Conservation (phyloP, 106 monocot genomes). For the Posidonia australis region DNA sequence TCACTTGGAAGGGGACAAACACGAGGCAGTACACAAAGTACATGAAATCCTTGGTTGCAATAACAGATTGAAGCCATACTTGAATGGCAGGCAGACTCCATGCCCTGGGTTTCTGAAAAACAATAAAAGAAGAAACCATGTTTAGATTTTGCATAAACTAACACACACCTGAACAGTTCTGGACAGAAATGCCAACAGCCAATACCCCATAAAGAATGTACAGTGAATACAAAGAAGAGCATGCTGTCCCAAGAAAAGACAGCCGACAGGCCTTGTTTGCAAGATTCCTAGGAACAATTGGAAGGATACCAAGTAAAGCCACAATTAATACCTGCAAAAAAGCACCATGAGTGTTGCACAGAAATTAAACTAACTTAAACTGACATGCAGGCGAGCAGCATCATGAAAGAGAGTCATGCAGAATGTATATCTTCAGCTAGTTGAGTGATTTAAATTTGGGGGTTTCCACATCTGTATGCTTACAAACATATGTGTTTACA, state of each 20-base stretch:
- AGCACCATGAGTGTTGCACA: background rate
- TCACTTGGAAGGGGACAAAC: constrained; percentile 43
- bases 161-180: background rate
- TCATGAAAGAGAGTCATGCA: background rate
- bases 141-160: constrained; percentile 3
- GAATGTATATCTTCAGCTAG: no score
- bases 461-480: no score
- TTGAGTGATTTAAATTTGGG: no score
- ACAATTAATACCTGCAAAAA: constrained; percentile 45
- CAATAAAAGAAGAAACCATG: constrained; percentile 3
- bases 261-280: constrained; percentile 47
- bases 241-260: constrained; percentile 59
- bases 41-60: constrained; percentile 26
- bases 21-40: constrained; percentile 52
- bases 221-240: constrained; percentile 55
- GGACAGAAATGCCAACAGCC: background rate
- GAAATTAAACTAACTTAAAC: background rate
- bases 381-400: background rate
- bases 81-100: constrained; percentile 33
- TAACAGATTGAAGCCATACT: background rate
- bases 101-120: constrained; percentile 61
- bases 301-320: constrained; percentile 22
- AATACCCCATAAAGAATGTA: constrained; percentile 61
- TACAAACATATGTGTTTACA: no score
- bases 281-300: constrained; percentile 42